Base-by-base conservation (phyloP, 2,329 filamentous ascomycete species). In the Fusarium incarnatum region DNA sequence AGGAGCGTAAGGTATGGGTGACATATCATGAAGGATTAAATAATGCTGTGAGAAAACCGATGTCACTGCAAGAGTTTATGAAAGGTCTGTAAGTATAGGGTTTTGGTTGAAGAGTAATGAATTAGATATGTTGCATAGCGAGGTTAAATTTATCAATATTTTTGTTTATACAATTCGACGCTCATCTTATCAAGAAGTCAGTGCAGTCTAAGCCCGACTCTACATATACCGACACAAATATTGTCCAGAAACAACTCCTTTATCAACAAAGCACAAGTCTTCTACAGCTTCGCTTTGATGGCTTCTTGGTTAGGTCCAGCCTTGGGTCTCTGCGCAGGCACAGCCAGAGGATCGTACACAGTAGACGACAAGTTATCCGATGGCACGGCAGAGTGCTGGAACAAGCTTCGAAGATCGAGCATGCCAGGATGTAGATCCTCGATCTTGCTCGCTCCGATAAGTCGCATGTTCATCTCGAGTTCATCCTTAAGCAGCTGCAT, bases 401-500 rank as follows among this genome's bases (percentile, higher is more conserved):
- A 82, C 72, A 98, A 78, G 5, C 91, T 93, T 65, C 92, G 84
- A 0, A 89, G 88, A 78, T 99, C 96, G 22, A 99, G 80, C 79
- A 99, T 82, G 27, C 89, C 90, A 0, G 94, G 91, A 67, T 92
- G 93, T 67, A 99, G 82, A 73, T 99, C 90, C 37, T 89, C 89
- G 32, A 99, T 80, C 64, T 82, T 90, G 22, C 86, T 88, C 63
- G 90, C 92, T 12, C 96, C 96, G 73, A 99, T 94, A 68, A 99
- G 83, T 9, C 96, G 89, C 96, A 99, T 98, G 77, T 95, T 96
- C 95, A 98, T 98, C 83, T 97, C 94, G 88, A 99, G 93, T 86
- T 99, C 96, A 77, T 98, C 96, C 83, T 93, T 94, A 73, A 97
- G 86, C 62, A 97, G 83, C 81, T 94, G 92, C 92, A 98, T 97